Base-by-base conservation (phyloP, 202 grass and related monocot genomes). In the Dendrocalamus latiflorus region DNA sequence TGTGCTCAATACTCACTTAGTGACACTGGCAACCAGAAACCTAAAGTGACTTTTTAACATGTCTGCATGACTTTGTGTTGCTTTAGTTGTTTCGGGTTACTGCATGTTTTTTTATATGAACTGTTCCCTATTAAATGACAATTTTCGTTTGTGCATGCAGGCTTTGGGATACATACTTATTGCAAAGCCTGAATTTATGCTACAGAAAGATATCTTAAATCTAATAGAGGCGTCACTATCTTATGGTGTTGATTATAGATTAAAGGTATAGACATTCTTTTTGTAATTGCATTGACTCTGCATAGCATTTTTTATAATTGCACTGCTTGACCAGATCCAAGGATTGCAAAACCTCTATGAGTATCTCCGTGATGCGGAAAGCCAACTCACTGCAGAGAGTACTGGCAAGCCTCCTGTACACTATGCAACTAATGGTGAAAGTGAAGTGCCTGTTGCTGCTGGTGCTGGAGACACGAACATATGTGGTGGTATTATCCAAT, bases 391-490 rank as follows among this genome's bases (percentile, higher is more conserved):
- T 49, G n/a, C 89, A 64, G 89, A 91, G 44, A 64, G 65, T 84
- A 78, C 77, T 54, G 83, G 21, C 33, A 93, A 91, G 58, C 68
- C 78, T 75, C 26, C 77, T 77, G 75, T 63, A 51, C 39, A 71
- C 21, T 85, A 87, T 88, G 65, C 67, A 77, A 72, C 82, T 86
- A 74, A 82, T 65, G 78, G 81, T 85, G 80, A 74, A 85, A 95
- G 65, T 88, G 65, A 84, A 87, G 96, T 99, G 68, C 89, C 96
- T 89, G 93, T 93, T 68, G 96, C 93, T 90, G 96, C 96, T 75
- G 96, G 96, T 84, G 96, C 96, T 41, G 96, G 96, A 75, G 96
- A 99, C 75, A 99, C 96, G 25, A 99, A 99, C 79, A 99, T 96
- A 67, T 99, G 96, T 30, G 93, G 96, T 84, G 96, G 96, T 88